phyloP scores from a whole-genome alignment of 208 protist genomes.

The Wallacemonas sp. region DNA sequence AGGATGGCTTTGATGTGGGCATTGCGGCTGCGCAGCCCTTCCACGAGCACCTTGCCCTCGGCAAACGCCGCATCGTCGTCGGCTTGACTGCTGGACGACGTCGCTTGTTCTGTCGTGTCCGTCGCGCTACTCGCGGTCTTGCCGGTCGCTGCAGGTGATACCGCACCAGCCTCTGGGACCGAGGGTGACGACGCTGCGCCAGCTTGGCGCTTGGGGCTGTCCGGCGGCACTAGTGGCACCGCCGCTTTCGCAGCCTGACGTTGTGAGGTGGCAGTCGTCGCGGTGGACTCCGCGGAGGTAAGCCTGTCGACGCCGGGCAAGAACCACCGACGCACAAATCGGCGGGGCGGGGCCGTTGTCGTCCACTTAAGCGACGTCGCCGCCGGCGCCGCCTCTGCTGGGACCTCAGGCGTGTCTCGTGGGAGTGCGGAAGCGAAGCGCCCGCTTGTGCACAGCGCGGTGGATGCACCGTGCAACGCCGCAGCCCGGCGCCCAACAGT shows the following conservation, averaged over 20 bases:
- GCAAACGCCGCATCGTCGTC: not conserved
- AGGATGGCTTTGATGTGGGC: slow-evolving; percentile 42
- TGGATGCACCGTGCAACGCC: not conserved
- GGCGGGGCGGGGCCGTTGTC: not conserved
- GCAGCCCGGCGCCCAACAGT: not conserved
- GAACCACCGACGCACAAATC: slow-evolving; percentile 29
- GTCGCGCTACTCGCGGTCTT: not conserved
- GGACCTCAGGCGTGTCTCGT: too few species aligned
- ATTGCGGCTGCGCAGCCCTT: slow-evolving; percentile 24
- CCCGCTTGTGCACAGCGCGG: too few species aligned
- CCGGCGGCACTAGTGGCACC: too few species aligned
- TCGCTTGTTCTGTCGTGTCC: not conserved
- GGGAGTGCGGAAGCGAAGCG: too few species aligned
- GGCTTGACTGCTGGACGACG: not conserved
- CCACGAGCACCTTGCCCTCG: slow-evolving; percentile 13
- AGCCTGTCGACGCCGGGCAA: slow-evolving; percentile 20
- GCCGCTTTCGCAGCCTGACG: too few species aligned
- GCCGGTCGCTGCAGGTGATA: not conserved
- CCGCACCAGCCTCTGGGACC: not conserved
- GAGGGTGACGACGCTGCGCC: not conserved
- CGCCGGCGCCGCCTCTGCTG: not conserved
- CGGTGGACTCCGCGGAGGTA: not conserved
- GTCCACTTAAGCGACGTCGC: not conserved
- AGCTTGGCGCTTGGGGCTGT: too few species aligned
- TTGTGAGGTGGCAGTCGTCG: not conserved